These are phyloP conservation scores for Syzygium syzygioides DNA, from an alignment of 441 rosid genomes.

Conservation along the genomic window DNA sequence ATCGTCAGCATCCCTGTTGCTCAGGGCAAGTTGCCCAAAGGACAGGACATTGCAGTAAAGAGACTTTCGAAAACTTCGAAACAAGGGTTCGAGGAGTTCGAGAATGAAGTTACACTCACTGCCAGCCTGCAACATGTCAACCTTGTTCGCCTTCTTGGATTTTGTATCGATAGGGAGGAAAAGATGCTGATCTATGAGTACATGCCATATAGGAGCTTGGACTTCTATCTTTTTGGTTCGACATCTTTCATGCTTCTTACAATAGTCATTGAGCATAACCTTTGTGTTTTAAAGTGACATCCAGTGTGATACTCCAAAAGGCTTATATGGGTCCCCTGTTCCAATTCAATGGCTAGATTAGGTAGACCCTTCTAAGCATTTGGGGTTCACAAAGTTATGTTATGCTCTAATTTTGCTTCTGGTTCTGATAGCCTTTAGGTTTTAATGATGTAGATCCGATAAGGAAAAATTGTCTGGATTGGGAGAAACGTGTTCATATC, in stretches of 20 bases:
- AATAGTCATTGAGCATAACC: not conserved
- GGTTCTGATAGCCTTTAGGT: not conserved
- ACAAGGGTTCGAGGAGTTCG: conserved; percentile 17
- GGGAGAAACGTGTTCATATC: conserved; percentile 27
- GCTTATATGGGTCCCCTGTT: not conserved
- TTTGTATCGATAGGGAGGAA: conserved; percentile 11
- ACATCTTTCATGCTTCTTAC: not conserved
- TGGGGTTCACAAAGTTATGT: not conserved
- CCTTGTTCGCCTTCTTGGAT: conserved; percentile 8
- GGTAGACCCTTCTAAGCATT: not conserved
- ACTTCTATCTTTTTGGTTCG: conserved; percentile 7
- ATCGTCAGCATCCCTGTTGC: not conserved
- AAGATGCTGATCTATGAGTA: conserved; percentile 11
- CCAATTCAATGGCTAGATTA: not conserved
- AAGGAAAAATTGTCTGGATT: conserved; percentile 8
- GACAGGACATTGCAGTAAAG: conserved; percentile 15
- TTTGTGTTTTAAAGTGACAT: not conserved
- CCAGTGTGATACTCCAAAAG: not conserved
- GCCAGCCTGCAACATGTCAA: conserved; percentile 15
- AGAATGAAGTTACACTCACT: conserved; percentile 8
- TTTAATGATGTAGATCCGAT: conserved; percentile 12
- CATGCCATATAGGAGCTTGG: conserved; percentile 11
- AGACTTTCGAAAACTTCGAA: conserved; percentile 10
- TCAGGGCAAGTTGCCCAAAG: conserved; percentile 6
- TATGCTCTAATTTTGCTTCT: not conserved